phyloP scores from a whole-genome alignment of 1,284 basidiomycete species.

The Neolentinus lepideus region DNA sequence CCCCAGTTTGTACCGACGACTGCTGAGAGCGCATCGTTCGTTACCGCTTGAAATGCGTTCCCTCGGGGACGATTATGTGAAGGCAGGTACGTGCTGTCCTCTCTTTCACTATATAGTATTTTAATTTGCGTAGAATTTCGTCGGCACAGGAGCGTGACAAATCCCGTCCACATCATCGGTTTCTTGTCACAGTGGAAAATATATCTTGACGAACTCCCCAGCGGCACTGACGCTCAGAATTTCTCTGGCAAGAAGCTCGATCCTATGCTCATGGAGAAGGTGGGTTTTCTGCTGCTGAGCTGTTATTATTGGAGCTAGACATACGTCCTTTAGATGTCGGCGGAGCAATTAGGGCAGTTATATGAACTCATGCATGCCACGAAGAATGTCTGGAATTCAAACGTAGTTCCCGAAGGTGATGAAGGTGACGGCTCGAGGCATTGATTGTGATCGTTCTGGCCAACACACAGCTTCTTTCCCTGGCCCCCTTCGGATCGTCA shows the following conservation, averaged over 20 bases:
- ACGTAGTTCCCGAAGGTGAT: background rate
- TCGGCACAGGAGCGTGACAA: slow-evolving; percentile 70
- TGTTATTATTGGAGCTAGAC: background rate
- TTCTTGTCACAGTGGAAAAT: slow-evolving; percentile 92
- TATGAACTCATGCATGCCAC: slow-evolving; percentile 91
- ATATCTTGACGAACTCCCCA: slow-evolving; percentile 73
- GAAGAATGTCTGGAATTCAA: slow-evolving; percentile 76
- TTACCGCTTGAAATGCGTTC: slow-evolving; percentile 79
- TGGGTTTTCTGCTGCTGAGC: slow-evolving; percentile 19
- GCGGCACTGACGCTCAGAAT: slow-evolving; percentile 29
- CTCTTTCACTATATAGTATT: background rate
- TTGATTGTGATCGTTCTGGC: background rate
- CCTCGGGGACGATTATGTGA: slow-evolving; percentile 85
- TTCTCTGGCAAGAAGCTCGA: slow-evolving; percentile 73
- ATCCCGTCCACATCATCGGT: slow-evolving; percentile 85
- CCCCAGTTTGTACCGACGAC: slow-evolving; percentile 68
- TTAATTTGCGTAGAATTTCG: slow-evolving; percentile 61
- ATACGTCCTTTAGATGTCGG: slow-evolving; percentile 60
- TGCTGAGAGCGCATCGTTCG: slow-evolving; percentile 73
- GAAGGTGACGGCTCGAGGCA: background rate
- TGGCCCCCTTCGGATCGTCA: no score
- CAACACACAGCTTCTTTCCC: no score
- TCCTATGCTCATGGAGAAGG: slow-evolving; percentile 75
- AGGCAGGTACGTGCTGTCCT: slow-evolving; percentile 49
- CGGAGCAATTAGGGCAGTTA: slow-evolving; percentile 86